Conservation (phyloP, 2,329 filamentous ascomycete species). For the Stagonosporopsis vannaccii region DNA sequence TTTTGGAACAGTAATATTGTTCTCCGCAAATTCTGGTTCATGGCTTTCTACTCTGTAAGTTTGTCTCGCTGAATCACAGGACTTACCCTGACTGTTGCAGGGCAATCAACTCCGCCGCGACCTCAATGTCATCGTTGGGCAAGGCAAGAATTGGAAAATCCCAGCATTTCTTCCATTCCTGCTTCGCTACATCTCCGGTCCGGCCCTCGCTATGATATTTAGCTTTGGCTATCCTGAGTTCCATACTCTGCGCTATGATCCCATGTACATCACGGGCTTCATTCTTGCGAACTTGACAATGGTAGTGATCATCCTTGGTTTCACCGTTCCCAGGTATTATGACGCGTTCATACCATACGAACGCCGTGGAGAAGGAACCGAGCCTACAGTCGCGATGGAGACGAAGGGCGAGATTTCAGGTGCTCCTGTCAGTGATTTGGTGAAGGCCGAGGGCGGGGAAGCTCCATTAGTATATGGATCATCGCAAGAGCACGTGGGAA, state of each 20-base stretch:
- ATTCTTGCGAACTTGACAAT: slow-evolving; percentile 48
- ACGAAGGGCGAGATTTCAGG: slow-evolving; percentile 37
- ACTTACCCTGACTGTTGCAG: slow-evolving; percentile 37
- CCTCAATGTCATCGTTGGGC: slow-evolving; percentile 62
- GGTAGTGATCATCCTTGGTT: slow-evolving; percentile 56
- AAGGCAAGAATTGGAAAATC: slow-evolving; percentile 64
- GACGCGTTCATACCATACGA: slow-evolving; percentile 59
- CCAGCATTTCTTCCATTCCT: slow-evolving; percentile 61
- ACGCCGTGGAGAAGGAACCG: slow-evolving; percentile 56
- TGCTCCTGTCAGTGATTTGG: slow-evolving; percentile 18
- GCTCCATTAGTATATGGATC: slow-evolving; percentile 7
- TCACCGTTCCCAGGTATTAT: slow-evolving; percentile 63
- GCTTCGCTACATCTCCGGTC: slow-evolving; percentile 43
- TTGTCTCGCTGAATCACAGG: background rate
- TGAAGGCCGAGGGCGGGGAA: slow-evolving; percentile 6
- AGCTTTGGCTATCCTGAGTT: slow-evolving; percentile 47
- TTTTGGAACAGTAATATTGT: slow-evolving; percentile 54
- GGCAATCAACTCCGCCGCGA: slow-evolving; percentile 65
- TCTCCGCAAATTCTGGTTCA: slow-evolving; percentile 59
- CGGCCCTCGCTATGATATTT: slow-evolving; percentile 45
- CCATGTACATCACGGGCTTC: slow-evolving; percentile 48
- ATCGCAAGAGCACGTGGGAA: slow-evolving; percentile 11
- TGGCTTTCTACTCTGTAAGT: slow-evolving; percentile 65
- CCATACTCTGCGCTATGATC: slow-evolving; percentile 39
- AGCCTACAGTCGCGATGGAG: slow-evolving; percentile 40